A percentile compares a stretch with the other conserved stretches of the same genome.
Evolutionary conservation across 108 stramenopile genomes (phyloP).

Genomic region (Asterionellopsis glacialis): DNA sequence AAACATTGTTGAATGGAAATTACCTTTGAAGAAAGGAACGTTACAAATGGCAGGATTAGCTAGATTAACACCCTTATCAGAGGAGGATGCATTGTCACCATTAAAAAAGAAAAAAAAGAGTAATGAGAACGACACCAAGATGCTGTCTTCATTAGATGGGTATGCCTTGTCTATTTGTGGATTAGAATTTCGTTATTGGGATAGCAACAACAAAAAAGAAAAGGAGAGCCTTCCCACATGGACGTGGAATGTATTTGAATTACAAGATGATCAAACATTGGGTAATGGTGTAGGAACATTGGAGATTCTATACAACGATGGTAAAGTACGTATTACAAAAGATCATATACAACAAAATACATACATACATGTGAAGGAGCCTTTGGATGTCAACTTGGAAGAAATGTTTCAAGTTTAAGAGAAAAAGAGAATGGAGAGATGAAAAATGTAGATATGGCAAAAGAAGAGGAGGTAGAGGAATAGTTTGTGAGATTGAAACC

Average conservation of each 20-base stretch:
- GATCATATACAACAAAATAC: not conserved
- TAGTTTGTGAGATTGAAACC: too few species aligned
- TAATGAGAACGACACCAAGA: not conserved
- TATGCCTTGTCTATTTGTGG: slow-evolving; percentile 4
- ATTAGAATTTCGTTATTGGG: slow-evolving; percentile 3
- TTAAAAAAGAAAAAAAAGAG: too few species aligned
- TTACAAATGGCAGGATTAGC: too few species aligned
- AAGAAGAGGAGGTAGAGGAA: too few species aligned
- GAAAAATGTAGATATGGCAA: too few species aligned
- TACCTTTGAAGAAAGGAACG: too few species aligned
- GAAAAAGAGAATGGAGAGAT: too few species aligned
- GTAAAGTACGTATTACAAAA: not conserved
- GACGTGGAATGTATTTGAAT: not conserved
- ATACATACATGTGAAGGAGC: slow-evolving; percentile 2
- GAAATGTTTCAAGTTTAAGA: too few species aligned
- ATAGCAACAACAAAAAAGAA: not conserved
- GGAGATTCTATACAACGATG: slow-evolving; percentile 4
- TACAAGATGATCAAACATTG: not conserved
- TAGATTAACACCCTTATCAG: too few species aligned
- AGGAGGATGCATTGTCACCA: too few species aligned
- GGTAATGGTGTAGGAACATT: slow-evolving; percentile 6
- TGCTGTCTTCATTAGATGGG: not conserved
- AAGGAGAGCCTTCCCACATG: not conserved
- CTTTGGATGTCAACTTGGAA: not conserved
- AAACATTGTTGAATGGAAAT: slow-evolving; percentile 9